A percentile compares a stretch with the other conserved stretches of the same genome.
Evolutionary conservation across 2,329 filamentous ascomycete species (phyloP).

Genomic region (Paecilomyces variotii): DNA sequence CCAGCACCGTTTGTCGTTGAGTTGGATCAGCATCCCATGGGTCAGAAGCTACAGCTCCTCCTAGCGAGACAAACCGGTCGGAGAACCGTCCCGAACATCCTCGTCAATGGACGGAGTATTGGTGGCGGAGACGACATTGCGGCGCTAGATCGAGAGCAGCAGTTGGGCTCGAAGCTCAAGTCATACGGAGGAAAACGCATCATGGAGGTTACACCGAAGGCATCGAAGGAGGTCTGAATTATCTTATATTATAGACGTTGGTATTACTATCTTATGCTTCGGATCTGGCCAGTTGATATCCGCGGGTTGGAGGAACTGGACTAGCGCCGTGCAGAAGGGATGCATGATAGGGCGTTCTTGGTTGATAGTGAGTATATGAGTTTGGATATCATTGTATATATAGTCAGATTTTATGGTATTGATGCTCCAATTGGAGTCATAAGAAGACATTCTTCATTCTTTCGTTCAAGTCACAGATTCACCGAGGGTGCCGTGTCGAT

Average conservation of each 20-base stretch:
- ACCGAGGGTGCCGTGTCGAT: no score
- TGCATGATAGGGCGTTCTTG: slow-evolving; percentile 1
- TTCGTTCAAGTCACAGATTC: no score
- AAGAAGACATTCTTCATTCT: not conserved
- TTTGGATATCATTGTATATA: not conserved
- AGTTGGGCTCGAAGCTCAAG: slow-evolving; percentile 63
- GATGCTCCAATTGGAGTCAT: not conserved
- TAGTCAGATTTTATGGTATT: not conserved
- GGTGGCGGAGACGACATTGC: slow-evolving; percentile 84
- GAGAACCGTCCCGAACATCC: slow-evolving; percentile 81
- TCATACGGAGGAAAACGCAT: slow-evolving; percentile 64
- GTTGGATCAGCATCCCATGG: slow-evolving; percentile 73
- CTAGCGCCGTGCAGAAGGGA: not conserved
- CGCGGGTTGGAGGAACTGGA: not conserved
- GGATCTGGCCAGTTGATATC: not conserved
- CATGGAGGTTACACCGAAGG: slow-evolving; percentile 24
- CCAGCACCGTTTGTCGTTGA: slow-evolving; percentile 84
- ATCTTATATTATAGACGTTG: slow-evolving; percentile 1
- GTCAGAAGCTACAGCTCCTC: slow-evolving; percentile 61
- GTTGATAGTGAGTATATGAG: not conserved
- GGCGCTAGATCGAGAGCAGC: slow-evolving; percentile 58
- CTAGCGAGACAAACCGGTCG: slow-evolving; percentile 69
- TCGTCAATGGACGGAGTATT: slow-evolving; percentile 80
- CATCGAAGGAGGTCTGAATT: slow-evolving; percentile 3
- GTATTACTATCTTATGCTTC: not conserved